phyloP scores from a whole-genome alignment of 345 rosid genomes.

The Eucalyptus microcorys region DNA sequence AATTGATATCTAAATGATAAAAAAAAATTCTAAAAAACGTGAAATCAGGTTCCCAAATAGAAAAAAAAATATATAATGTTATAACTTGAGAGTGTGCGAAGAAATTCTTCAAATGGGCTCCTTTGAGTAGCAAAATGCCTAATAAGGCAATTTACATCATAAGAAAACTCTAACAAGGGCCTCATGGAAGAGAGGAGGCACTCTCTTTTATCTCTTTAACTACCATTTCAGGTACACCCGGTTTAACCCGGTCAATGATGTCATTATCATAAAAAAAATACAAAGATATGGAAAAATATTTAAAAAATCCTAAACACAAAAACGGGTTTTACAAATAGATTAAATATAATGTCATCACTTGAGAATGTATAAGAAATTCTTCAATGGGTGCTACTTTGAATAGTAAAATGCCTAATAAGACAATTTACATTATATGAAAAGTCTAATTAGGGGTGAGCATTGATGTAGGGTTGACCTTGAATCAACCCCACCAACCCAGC shows the following conservation, averaged over 20 bases:
- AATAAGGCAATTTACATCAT: not conserved
- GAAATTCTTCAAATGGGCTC: not conserved
- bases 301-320: not conserved
- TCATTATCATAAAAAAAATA: not conserved
- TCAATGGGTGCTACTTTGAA: not conserved
- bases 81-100: not conserved
- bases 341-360: not conserved
- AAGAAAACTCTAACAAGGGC: not conserved
- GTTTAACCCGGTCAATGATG: not conserved
- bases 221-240: not conserved
- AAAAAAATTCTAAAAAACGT: not conserved
- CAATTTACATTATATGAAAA: not conserved
- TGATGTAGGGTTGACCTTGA: too few species aligned
- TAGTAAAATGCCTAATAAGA: not conserved
- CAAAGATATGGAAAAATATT: not conserved
- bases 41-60: not conserved
- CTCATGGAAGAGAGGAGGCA: not conserved
- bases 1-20: not conserved
- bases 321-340: not conserved
- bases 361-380: not conserved
- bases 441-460: not conserved
- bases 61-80: not conserved
- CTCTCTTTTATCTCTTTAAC: not conserved
- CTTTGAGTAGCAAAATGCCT: not conserved
- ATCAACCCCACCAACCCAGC: fast-evolving